Base-by-base conservation (phyloP, 352 stramenopile species). In the Phytophthora meadii region DNA sequence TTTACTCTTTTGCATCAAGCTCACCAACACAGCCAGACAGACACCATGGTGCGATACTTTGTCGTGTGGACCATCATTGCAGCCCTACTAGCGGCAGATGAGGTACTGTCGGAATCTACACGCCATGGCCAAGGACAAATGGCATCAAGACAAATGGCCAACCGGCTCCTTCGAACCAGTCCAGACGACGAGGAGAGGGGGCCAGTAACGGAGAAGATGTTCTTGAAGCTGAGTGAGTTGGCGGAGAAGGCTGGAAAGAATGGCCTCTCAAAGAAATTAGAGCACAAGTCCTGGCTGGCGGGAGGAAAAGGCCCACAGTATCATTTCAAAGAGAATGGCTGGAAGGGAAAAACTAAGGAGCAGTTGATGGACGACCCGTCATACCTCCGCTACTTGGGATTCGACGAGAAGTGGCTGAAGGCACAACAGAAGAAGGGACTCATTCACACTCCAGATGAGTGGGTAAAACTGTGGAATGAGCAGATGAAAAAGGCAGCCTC, bases 371-470 rank as follows among this genome's bases (percentile, higher is more conserved):
- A 25, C 2, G 37, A 65, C 15, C 30, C 39, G 11, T 34, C n/a
- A 5, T 60, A 42, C 28, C 9, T 53, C 4, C 48, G 27, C 40
- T 65, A 65, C 25, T 1, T 32, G 15, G 58, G 48, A 5, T 65
- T 65, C 22, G 57, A 52, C 30, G 57, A 65, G 12, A 4, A 60
- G 14, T 65, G 58, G 58, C 1, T 19, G 1, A 40, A 39, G 15
- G 58, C 48, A 22, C 58, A 54, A 54, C 17, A 65, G 19, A 60
- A 65, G 40, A 60, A 47, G 19, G 19, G 19, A 19, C 19, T 19
- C 19, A 19, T 19, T 19, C 19, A 19, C 19, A 19, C 19, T 19
- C 19, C 19, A 1, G 19, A 19, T 19, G 19, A 19, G 19, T 19
- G 19, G 19, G 19, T 19, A 19, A 19, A 19, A 19, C 19, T 30